phyloP scores from a whole-genome alignment of 257 asterid species.

The Cinchona pubescens region DNA sequence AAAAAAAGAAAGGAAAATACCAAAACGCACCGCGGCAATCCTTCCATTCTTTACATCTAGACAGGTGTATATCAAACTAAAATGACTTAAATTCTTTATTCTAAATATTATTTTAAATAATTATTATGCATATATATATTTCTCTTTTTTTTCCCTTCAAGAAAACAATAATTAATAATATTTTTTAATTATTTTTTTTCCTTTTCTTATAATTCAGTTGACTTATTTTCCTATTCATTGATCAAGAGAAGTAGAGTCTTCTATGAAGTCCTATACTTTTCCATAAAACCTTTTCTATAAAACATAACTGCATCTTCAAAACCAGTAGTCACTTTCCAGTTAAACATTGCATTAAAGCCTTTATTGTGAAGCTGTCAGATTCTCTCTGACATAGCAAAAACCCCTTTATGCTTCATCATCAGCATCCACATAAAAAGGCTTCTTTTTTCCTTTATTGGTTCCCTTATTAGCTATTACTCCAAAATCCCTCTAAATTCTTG shows the following conservation, averaged over 20 bases:
- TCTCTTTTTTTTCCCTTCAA: too few species aligned
- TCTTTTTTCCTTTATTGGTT: constrained; percentile 6
- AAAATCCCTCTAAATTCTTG: not conserved
- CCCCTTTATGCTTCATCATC: constrained; percentile 17
- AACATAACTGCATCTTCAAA: not conserved
- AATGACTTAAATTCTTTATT: too few species aligned
- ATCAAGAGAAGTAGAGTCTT: not conserved
- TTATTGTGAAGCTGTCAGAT: constrained; percentile 12
- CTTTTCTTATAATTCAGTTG: not conserved
- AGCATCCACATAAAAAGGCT: constrained; percentile 7
- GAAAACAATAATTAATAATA: too few species aligned
- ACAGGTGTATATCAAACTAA: too few species aligned
- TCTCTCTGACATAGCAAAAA: not conserved
- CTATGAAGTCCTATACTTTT: not conserved
- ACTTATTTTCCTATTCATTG: not conserved
- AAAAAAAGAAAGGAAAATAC: too few species aligned
- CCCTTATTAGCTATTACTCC: not conserved
- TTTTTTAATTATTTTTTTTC: too few species aligned
- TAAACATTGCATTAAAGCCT: not conserved
- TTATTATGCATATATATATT: too few species aligned
- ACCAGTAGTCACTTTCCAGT: constrained; percentile 9
- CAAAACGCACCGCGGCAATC: too few species aligned
- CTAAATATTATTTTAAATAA: too few species aligned
- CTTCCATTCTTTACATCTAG: too few species aligned
- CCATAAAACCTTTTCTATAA: too few species aligned